These are phyloP conservation scores for Fusarium ramigenum DNA, from an alignment of 2,329 filamentous ascomycete species.

Conservation along the genomic window DNA sequence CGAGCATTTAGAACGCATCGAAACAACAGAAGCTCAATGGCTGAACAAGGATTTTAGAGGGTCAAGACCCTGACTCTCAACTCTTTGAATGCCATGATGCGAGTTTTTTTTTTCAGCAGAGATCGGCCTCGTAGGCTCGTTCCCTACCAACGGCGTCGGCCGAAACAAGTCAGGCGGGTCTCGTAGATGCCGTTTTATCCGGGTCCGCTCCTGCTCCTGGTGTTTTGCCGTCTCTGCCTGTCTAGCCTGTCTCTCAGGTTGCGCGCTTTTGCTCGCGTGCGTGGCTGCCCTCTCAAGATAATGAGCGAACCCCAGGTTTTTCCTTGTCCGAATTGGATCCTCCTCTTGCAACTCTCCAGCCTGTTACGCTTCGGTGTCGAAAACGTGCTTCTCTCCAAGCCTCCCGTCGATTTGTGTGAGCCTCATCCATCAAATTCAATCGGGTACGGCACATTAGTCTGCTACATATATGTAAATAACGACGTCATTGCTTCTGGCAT, in stretches of 20 bases:
- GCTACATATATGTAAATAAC: neutral
- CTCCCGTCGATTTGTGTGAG: neutral
- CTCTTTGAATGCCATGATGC: constrained; percentile 15
- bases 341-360: neutral
- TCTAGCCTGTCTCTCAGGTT: neutral
- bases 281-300: constrained; percentile 8
- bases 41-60: constrained; percentile 3
- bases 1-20: neutral
- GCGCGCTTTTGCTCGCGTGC: constrained; percentile 18
- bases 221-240: neutral
- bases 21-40: constrained; percentile 1
- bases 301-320: constrained; percentile 19
- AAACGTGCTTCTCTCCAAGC: constrained; percentile 22
- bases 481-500: constrained; percentile 15
- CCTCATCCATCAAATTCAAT: neutral
- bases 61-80: constrained; percentile 5
- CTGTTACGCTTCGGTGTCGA: constrained; percentile 1
- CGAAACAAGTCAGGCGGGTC: constrained; percentile 32
- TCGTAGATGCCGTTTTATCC: constrained; percentile 39
- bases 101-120: constrained; percentile 13
- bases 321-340: constrained; percentile 11
- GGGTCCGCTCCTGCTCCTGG: constrained; percentile 9
- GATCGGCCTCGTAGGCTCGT: constrained; percentile 15
- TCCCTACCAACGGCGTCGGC: constrained; percentile 25
- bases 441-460: neutral